Conservation (phyloP, 345 rosid species). For the Trapa bicornis region DNA sequence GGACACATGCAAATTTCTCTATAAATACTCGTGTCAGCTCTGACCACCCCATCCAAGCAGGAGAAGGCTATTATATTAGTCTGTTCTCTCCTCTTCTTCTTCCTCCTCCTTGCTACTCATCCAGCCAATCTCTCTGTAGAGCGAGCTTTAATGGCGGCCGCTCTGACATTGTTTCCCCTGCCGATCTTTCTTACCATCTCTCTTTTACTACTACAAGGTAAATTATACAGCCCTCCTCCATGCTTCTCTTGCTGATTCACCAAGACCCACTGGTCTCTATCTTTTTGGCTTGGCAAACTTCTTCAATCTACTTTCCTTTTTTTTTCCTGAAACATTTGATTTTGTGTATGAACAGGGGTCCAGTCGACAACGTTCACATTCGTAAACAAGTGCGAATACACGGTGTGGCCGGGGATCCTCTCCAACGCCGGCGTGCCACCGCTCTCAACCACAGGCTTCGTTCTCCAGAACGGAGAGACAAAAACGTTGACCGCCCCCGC, state of each 20-base stretch:
- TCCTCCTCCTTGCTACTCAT: no score
- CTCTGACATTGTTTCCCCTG: no score
- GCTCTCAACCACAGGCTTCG: conserved; percentile 69
- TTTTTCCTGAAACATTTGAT: background rate
- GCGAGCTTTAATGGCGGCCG: no score
- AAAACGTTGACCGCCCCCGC: conserved; percentile 50
- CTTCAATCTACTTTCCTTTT: background rate
- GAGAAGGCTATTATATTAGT: no score
- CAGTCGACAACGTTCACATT: conserved; percentile 51
- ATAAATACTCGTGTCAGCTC: no score
- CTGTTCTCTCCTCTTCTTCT: no score
- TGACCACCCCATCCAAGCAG: no score
- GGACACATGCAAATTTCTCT: no score
- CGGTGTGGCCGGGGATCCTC: conserved; percentile 88
- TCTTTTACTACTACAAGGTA: background rate
- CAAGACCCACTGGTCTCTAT: background rate
- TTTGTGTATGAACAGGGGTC: conserved; percentile 18
- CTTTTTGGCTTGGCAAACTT: background rate
- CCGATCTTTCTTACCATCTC: background rate
- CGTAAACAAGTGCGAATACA: conserved; percentile 59
- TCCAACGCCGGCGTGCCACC: conserved; percentile 66
- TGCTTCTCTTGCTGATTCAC: background rate
- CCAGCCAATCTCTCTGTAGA: no score
- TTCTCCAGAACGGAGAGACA: conserved; percentile 49
- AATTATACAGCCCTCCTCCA: background rate